Conservation (phyloP, 1,284 basidiomycete genomes). For the Ceratobasidium sp. region DNA sequence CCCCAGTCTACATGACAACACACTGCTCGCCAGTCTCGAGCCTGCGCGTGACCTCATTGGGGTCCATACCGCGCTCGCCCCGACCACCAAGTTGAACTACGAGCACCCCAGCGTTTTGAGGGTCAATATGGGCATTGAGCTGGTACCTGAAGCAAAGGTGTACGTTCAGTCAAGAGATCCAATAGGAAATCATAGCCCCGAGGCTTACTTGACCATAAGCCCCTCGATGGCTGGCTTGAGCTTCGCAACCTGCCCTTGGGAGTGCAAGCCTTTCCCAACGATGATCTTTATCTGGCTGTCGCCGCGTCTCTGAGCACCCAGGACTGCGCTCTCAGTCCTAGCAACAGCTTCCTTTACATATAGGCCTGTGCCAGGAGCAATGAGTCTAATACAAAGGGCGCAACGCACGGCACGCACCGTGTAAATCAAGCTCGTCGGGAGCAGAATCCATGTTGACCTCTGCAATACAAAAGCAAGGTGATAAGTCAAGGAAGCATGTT, state of each 20-base stretch:
- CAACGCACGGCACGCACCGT: constrained; percentile 48
- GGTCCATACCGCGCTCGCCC: constrained; percentile 61
- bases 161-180: not conserved
- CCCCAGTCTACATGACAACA: constrained; percentile 70
- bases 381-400: not conserved
- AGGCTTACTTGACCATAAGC: constrained; percentile 78
- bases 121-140: constrained; percentile 81
- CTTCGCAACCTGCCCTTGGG: constrained; percentile 80
- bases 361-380: constrained; percentile 69
- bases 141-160: constrained; percentile 64
- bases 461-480: constrained; percentile 52
- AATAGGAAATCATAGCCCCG: not conserved
- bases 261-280: constrained; percentile 88
- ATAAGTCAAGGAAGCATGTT: not conserved
- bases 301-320: constrained; percentile 72
- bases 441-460: constrained; percentile 86
- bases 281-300: constrained; percentile 83
- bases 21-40: constrained; percentile 69
- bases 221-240: constrained; percentile 94
- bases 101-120: constrained; percentile 85
- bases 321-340: constrained; percentile 74
- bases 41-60: constrained; percentile 69
- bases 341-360: constrained; percentile 93
- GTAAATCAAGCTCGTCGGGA: constrained; percentile 82
- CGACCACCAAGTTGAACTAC: constrained; percentile 76